Base-by-base conservation (phyloP, 768 basidiomycete species). In the Pleurotus citrinopileatus region DNA sequence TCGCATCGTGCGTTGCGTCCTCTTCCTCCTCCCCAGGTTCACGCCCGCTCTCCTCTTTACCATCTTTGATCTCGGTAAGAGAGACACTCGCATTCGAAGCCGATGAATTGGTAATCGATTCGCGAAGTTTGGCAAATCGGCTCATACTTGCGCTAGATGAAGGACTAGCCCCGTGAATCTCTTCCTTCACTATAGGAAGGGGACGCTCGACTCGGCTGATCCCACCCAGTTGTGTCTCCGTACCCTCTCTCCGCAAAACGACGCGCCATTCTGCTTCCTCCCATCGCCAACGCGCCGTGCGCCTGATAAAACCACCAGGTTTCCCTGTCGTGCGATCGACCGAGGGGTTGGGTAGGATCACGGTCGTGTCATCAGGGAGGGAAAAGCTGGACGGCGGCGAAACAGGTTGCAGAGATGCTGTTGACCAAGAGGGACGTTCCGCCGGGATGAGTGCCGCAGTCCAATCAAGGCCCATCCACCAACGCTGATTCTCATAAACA, bases 391-490 rank as follows among this genome's bases (percentile, higher is more conserved):
- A 77, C 3, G 93, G 87, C 2, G 90, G 84, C 9, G 85, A 76
- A 40, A 91, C 74, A 44, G 89, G 80, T 60, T 75, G 73, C 59
- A 79, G 83, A 53, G 70, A 67, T 25, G 70, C 72, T 19, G 78
- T 79, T 69, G 74, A 92, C 94, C 94, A 98, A 1, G 91, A 89
- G 0, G 94, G 92, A 3, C 94, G 85, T 63, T 98, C 94, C 15
- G 81, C 81, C 0, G 94, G 94, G 13, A 97, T 80, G 6, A 98
- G 80, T 0, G 94, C 93, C 2, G 91, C 89, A 1, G 94, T 96
- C 91, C 91, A 98, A 70, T 97, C 94, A 40, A 98, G 80, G 10
- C 90, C 94, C 82, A 98, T 84, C 94, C 94, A 98, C 94, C 94
- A 96, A 4, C 94, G 80, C 70, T 97, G 94, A 69, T 96, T 96